These are phyloP conservation scores for Artemisia argyi DNA, from an alignment of 129 eudicot genomes.

Conservation along the genomic window DNA sequence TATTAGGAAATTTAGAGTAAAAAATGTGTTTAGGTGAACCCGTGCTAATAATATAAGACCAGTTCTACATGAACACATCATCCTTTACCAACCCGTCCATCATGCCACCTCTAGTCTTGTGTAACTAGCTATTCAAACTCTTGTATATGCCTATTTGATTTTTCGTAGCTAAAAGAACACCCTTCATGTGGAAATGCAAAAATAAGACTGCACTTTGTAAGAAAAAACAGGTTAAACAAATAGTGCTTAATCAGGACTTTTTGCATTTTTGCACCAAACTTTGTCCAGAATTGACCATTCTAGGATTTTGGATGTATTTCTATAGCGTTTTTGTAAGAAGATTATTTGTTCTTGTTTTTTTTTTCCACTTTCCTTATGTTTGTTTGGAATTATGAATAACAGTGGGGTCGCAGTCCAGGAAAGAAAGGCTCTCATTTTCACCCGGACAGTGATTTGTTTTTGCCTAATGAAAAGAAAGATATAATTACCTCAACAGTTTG, in stretches of 20 bases:
- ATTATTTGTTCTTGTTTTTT: not conserved
- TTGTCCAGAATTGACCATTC: not conserved
- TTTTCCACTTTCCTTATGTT: conserved; percentile 2
- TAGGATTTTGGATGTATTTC: not conserved
- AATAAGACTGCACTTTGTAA: not conserved
- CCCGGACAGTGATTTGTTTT: conserved; percentile 79
- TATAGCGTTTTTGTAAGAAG: too few species aligned
- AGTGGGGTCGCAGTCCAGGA: conserved; percentile 96
- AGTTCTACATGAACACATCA: too few species aligned
- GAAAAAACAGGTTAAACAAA: not conserved
- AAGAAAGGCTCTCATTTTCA: conserved; percentile 85
- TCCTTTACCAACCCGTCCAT: too few species aligned
- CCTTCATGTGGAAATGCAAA: too few species aligned
- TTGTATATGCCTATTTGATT: too few species aligned
- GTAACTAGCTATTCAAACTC: too few species aligned
- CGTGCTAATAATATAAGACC: too few species aligned
- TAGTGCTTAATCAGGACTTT: not conserved
- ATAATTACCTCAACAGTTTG: conserved; percentile 84
- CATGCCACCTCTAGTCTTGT: too few species aligned
- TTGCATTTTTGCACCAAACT: not conserved
- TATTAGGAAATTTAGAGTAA: too few species aligned
- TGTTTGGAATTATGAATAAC: conserved; percentile 13
- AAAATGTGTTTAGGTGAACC: too few species aligned
- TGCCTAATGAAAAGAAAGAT: conserved; percentile 66
- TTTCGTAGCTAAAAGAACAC: too few species aligned